Conservation (phyloP, 2,329 filamentous ascomycete genomes). For the Lachnellula suecica region DNA sequence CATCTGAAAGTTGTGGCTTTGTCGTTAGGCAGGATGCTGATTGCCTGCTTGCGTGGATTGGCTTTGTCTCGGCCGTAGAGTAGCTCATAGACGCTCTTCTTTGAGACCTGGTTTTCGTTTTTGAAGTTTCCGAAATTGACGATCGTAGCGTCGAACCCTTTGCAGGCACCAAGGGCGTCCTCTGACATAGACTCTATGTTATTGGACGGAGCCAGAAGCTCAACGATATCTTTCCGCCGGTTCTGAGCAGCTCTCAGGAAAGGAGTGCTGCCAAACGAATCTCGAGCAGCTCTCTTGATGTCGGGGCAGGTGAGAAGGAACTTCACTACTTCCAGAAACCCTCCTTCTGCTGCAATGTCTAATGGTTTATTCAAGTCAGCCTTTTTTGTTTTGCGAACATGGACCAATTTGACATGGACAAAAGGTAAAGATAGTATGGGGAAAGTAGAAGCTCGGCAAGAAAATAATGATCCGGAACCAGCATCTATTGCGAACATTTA, state of each 20-base stretch:
- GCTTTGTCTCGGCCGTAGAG: slow-evolving; percentile 24
- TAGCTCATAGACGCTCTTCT: slow-evolving; percentile 22
- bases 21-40: slow-evolving; percentile 21
- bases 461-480: no score
- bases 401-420: no score
- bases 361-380: no score
- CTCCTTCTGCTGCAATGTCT: slow-evolving; percentile 22
- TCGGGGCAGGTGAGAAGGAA: slow-evolving; percentile 16
- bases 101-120: slow-evolving; percentile 22
- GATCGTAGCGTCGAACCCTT: slow-evolving; percentile 27
- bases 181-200: slow-evolving; percentile 21
- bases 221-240: slow-evolving; percentile 25
- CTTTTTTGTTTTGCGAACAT: no score
- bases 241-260: slow-evolving; percentile 26
- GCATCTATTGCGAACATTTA: no score
- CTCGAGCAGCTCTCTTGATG: slow-evolving; percentile 21
- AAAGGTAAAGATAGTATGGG: no score
- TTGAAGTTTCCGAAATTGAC: slow-evolving; percentile 26
- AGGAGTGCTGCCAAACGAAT: slow-evolving; percentile 27
- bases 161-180: slow-evolving; percentile 26
- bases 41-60: slow-evolving; percentile 23
- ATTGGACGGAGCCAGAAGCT: slow-evolving; percentile 24
- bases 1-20: slow-evolving; percentile 25
- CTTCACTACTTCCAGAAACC: slow-evolving; percentile 22
- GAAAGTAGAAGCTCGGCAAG: no score